These are phyloP conservation scores for Heliocybe sulcata DNA, from an alignment of 1,284 basidiomycete species.

Conservation along the genomic window DNA sequence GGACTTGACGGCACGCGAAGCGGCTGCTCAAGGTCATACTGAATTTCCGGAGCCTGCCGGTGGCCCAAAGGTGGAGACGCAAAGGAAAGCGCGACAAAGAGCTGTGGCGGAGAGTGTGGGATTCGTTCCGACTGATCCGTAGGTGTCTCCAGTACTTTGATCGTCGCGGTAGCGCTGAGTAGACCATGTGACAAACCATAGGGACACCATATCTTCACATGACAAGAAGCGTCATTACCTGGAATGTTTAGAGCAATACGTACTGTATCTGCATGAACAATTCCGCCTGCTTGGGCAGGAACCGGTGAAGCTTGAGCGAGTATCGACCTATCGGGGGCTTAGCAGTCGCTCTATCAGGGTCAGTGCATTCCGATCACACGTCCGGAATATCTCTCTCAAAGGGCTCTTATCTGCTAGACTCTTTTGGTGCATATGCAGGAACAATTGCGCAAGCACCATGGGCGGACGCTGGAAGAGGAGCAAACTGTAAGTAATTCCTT, in stretches of 20 bases:
- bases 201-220: conserved; percentile 64
- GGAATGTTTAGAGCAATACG: conserved; percentile 64
- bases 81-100: conserved; percentile 46
- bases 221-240: conserved; percentile 71
- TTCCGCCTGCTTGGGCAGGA: conserved; percentile 39
- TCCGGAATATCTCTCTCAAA: neutral
- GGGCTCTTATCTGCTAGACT: conserved; percentile 19
- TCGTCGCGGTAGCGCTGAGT: neutral
- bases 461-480: conserved; percentile 42
- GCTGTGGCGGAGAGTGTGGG: conserved; percentile 47
- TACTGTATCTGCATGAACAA: conserved; percentile 56
- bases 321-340: conserved; percentile 46
- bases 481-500: conserved; percentile 31
- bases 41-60: neutral
- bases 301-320: conserved; percentile 46
- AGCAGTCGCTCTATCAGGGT: conserved; percentile 48
- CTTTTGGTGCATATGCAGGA: conserved; percentile 63
- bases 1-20: conserved; percentile 25
- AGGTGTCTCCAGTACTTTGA: conserved; percentile 16
- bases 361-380: conserved; percentile 7
- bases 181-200: conserved; percentile 15
- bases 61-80: conserved; percentile 24
- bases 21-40: conserved; percentile 2
- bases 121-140: conserved; percentile 54
- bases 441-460: conserved; percentile 38